Conservation (phyloP, 1,284 basidiomycete species). For the Blastosporella zonata region DNA sequence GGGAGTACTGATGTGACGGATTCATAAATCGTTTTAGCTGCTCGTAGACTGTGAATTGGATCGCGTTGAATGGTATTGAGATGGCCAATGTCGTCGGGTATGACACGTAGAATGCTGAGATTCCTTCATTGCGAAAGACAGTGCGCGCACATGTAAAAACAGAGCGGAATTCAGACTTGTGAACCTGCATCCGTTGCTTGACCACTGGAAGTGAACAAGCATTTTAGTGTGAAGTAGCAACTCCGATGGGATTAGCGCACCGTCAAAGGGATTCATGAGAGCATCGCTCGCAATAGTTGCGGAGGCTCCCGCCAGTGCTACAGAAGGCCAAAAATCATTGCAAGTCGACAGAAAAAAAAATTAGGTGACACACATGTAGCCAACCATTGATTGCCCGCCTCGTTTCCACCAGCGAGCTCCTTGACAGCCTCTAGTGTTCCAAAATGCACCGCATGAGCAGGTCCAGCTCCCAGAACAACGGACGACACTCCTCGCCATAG, state of each 20-base stretch:
- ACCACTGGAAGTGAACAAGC: slow-evolving; percentile 62
- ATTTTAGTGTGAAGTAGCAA: not conserved
- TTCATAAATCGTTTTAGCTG: slow-evolving; percentile 89
- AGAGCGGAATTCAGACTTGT: slow-evolving; percentile 86
- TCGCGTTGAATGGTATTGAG: slow-evolving; percentile 97
- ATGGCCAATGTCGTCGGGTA: slow-evolving; percentile 98
- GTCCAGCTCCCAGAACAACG: slow-evolving; percentile 97
- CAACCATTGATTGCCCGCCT: slow-evolving; percentile 76
- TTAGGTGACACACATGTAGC: slow-evolving; percentile 64
- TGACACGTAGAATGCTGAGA: slow-evolving; percentile 94
- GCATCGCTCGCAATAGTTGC: slow-evolving; percentile 97
- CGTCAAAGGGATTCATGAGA: slow-evolving; percentile 99
- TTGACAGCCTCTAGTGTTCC: slow-evolving; percentile 95
- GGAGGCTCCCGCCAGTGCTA: slow-evolving; percentile 89
- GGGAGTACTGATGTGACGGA: slow-evolving; percentile 85
- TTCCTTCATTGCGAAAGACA: slow-evolving; percentile 85
- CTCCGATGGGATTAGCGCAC: slow-evolving; percentile 44
- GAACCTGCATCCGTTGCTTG: slow-evolving; percentile 99
- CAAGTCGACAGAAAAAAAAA: slow-evolving; percentile 5
- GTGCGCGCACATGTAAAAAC: slow-evolving; percentile 80
- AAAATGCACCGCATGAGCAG: slow-evolving; percentile 98
- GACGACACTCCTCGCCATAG: slow-evolving; percentile 97
- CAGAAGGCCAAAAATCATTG: slow-evolving; percentile 6
- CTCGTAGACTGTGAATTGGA: slow-evolving; percentile 97
- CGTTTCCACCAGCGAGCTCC: slow-evolving; percentile 88